phyloP scores from a whole-genome alignment of 1,284 basidiomycete genomes.

The Ustilago crameri region DNA sequence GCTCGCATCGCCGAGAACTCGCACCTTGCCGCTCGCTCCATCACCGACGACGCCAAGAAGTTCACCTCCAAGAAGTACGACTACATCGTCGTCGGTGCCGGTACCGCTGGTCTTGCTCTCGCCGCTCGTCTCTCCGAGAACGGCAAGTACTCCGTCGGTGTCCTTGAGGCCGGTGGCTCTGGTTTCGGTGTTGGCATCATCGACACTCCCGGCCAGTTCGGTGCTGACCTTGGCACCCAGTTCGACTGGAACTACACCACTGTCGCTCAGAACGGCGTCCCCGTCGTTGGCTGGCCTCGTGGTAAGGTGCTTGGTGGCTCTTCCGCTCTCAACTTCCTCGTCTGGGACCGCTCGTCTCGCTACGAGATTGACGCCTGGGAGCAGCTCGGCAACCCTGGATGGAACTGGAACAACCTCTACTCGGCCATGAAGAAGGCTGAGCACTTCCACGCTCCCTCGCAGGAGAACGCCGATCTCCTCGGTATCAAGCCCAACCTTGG shows the following conservation, averaged over 20 bases:
- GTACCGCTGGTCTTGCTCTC: slow-evolving; percentile 72
- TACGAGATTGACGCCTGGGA: slow-evolving; percentile 66
- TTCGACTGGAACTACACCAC: slow-evolving; percentile 63
- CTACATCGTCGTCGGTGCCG: slow-evolving; percentile 69
- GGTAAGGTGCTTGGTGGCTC: slow-evolving; percentile 67
- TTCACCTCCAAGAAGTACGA: slow-evolving; percentile 62
- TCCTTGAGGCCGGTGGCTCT: slow-evolving; percentile 59
- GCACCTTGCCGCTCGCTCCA: slow-evolving; percentile 41
- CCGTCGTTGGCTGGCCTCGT: slow-evolving; percentile 55
- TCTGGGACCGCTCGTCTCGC: slow-evolving; percentile 65
- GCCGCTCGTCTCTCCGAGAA: slow-evolving; percentile 59
- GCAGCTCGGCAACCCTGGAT: slow-evolving; percentile 56
- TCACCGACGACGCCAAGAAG: slow-evolving; percentile 31
- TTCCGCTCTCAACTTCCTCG: slow-evolving; percentile 68
- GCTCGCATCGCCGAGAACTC: slow-evolving; percentile 34
- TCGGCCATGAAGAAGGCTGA: slow-evolving; percentile 69
- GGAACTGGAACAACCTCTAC: slow-evolving; percentile 68
- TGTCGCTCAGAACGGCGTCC: slow-evolving; percentile 43
- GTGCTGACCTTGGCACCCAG: slow-evolving; percentile 50
- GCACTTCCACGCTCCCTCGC: slow-evolving; percentile 58
- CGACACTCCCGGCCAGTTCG: slow-evolving; percentile 56
- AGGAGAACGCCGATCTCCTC: slow-evolving; percentile 49
- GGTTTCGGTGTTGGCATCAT: slow-evolving; percentile 53
- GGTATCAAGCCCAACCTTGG: slow-evolving; percentile 50
- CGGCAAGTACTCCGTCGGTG: slow-evolving; percentile 56